phyloP scores from a whole-genome alignment of 148 eudicot genomes.

The Rhododendron vialii region DNA sequence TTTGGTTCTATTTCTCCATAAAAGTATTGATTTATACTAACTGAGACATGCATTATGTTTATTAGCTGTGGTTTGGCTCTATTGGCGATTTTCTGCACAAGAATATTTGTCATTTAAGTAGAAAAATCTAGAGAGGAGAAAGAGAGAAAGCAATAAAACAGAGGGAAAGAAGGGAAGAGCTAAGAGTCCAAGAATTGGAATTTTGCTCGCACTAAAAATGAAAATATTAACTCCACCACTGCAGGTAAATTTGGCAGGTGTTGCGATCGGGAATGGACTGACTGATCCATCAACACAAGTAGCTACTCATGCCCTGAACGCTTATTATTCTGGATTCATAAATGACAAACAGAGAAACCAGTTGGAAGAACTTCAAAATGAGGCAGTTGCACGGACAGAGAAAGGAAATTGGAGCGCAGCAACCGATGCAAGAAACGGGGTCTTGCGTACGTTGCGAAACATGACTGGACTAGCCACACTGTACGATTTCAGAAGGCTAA shows the following conservation, averaged over 20 bases:
- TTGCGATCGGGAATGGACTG: conserved; percentile 80
- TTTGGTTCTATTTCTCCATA: too few species aligned
- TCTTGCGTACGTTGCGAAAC: conserved; percentile 29
- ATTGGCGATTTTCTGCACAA: not conserved
- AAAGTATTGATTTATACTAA: too few species aligned
- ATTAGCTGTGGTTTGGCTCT: not conserved
- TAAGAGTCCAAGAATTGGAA: not conserved
- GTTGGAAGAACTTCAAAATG: conserved; percentile 43
- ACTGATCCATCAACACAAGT: conserved; percentile 74
- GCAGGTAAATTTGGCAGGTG: conserved; percentile 58
- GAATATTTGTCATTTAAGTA: too few species aligned
- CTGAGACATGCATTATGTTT: too few species aligned
- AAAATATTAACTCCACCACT: not conserved
- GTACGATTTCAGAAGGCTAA: conserved; percentile 54
- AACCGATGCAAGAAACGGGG: conserved; percentile 39
- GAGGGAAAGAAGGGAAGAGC: not conserved
- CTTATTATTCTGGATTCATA: conserved; percentile 58
- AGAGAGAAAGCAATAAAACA: not conserved
- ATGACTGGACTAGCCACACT: conserved; percentile 86
- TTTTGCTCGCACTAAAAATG: not conserved
- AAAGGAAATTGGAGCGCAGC: conserved; percentile 55
- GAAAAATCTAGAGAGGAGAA: not conserved
- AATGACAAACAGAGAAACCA: conserved; percentile 47
- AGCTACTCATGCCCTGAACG: conserved; percentile 55
- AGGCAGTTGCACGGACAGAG: conserved; percentile 26